Conservation (phyloP, 1,139 yeast genomes). For the Candida pseudoviswanathii region DNA sequence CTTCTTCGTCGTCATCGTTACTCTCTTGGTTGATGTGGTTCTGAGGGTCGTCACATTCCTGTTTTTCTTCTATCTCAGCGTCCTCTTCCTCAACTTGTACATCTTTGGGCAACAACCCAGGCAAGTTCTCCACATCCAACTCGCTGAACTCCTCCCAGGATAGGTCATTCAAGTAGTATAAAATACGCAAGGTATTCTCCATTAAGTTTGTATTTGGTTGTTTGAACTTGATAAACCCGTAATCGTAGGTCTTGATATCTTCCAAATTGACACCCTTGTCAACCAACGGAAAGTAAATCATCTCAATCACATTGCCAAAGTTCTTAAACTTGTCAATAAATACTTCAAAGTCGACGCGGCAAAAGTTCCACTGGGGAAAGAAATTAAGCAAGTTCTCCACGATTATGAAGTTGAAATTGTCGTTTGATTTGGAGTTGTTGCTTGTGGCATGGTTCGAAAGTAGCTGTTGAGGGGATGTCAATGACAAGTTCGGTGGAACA, state of each 20-base stretch:
- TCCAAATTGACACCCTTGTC: constrained; percentile 17
- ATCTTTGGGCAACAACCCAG: constrained; percentile 7
- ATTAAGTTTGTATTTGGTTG: constrained; percentile 19
- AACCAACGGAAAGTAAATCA: constrained; percentile 45
- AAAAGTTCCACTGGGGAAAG: constrained; percentile 21
- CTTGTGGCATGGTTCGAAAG: background rate
- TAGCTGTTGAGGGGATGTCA: background rate
- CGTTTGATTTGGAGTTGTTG: constrained; percentile 10
- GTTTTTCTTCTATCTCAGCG: background rate
- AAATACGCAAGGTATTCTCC: constrained; percentile 29
- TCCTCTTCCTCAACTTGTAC: constrained; percentile 5
- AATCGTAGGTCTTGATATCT: constrained; percentile 23
- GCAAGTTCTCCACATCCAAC: constrained; percentile 17
- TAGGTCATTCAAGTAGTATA: constrained; percentile 34
- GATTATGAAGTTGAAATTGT: constrained; percentile 35
- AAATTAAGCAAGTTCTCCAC: constrained; percentile 46
- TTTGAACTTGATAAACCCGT: constrained; percentile 36
- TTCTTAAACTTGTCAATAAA: constrained; percentile 35
- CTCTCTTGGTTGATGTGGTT: background rate
- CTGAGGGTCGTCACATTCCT: background rate
- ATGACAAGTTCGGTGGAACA: constrained; percentile 5
- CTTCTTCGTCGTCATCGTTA: constrained; percentile 1
- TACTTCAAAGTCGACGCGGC: constrained; percentile 21
- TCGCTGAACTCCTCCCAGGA: constrained; percentile 28
- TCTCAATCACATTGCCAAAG: constrained; percentile 42